Conservation (phyloP, 2,329 filamentous ascomycete genomes). For the Camptophora hylomeconis region DNA sequence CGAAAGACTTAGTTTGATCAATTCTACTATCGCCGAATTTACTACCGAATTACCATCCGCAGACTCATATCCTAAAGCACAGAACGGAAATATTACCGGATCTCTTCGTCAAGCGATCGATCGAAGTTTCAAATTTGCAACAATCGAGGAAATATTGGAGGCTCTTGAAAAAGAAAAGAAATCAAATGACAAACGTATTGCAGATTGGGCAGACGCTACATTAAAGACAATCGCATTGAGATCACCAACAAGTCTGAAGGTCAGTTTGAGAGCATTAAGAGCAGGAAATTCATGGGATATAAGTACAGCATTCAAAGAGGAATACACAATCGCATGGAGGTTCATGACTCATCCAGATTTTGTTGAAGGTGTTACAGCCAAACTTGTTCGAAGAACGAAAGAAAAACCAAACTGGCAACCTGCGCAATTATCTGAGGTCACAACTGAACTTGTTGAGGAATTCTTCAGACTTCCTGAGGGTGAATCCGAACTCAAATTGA, state of each 20-base stretch:
- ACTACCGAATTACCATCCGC: slow-evolving; percentile 61
- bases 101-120: slow-evolving; percentile 70
- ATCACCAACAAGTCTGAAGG: slow-evolving; percentile 76
- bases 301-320: slow-evolving; percentile 67
- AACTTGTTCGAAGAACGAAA: slow-evolving; percentile 58
- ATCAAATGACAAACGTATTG: slow-evolving; percentile 35
- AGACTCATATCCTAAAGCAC: slow-evolving; percentile 40
- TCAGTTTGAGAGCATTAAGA: slow-evolving; percentile 72
- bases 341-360: slow-evolving; percentile 95
- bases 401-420: slow-evolving; percentile 64
- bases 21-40: slow-evolving; percentile 85
- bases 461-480: slow-evolving; percentile 52
- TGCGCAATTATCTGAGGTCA: slow-evolving; percentile 55
- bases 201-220: slow-evolving; percentile 68
- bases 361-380: slow-evolving; percentile 73
- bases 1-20: slow-evolving; percentile 58
- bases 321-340: slow-evolving; percentile 68
- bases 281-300: slow-evolving; percentile 67
- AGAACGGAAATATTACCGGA: slow-evolving; percentile 43
- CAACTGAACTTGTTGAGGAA: slow-evolving; percentile 41
- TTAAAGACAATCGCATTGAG: slow-evolving; percentile 60
- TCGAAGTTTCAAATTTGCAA: slow-evolving; percentile 59
- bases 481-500: slow-evolving; percentile 42
- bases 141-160: slow-evolving; percentile 54
- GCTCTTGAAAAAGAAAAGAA: slow-evolving; percentile 44